Evolutionary conservation across 192 early-diverging fungal species (phyloP).

Genomic region (Podila verticillata): DNA sequence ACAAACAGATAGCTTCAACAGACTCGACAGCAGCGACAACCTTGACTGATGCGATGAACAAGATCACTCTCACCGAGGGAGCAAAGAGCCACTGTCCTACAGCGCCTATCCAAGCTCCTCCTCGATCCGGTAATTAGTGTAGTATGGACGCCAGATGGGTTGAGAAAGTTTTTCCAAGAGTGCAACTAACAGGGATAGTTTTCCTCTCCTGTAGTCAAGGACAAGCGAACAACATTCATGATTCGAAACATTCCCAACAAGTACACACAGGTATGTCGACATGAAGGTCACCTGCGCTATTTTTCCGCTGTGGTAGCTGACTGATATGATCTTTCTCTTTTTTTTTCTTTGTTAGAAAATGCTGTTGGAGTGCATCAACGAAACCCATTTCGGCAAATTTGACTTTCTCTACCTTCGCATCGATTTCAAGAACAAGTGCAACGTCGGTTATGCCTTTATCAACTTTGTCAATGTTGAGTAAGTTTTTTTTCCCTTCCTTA

Average conservation of each 20-base stretch:
- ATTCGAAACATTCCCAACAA: conserved; percentile 91
- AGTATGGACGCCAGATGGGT: too few species aligned
- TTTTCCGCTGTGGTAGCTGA: not conserved
- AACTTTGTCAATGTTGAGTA: conserved; percentile 75
- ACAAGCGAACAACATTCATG: conserved; percentile 85
- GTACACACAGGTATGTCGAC: conserved; percentile 70
- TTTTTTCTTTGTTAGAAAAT: conserved; percentile 62
- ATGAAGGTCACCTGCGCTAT: not conserved
- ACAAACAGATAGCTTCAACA: too few species aligned
- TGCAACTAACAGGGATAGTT: not conserved
- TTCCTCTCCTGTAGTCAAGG: conserved; percentile 46
- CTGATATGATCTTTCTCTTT: not conserved
- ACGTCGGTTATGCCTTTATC: conserved; percentile 83
- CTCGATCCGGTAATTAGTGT: too few species aligned
- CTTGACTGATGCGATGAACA: too few species aligned
- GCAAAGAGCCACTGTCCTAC: too few species aligned
- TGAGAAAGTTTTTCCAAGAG: too few species aligned
- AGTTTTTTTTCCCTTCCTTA: conserved; percentile 4
- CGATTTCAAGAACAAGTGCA: conserved; percentile 91
- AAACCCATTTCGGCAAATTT: conserved; percentile 70
- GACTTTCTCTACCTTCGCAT: conserved; percentile 89
- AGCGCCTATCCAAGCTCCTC: too few species aligned
- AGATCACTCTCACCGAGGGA: too few species aligned
- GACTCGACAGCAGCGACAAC: too few species aligned
- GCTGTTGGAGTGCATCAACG: conserved; percentile 77